phyloP scores from a whole-genome alignment of 169 alveolate genomes.

The Plasmodium relictum region DNA sequence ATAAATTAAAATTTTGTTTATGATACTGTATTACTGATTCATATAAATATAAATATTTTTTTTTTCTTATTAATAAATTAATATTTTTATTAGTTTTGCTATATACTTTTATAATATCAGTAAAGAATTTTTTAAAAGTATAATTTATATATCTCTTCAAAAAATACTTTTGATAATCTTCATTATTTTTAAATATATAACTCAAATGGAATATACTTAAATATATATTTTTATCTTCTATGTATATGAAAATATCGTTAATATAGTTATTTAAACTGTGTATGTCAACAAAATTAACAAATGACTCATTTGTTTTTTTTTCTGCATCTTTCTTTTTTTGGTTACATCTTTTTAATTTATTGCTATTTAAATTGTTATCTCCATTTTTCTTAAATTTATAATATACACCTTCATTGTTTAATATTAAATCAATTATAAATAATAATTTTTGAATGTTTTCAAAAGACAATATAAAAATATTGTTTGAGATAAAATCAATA shows the following conservation, averaged over 20 bases:
- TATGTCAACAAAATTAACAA: conserved; percentile 3
- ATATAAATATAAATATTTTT: conserved; percentile 32
- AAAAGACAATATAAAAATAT: conserved; percentile 25
- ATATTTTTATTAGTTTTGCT: background rate
- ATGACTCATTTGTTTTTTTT: background rate
- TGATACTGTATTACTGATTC: conserved; percentile 26
- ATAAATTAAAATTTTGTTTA: conserved; percentile 27
- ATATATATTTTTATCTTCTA: conserved; percentile 62
- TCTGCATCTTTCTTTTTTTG: conserved; percentile 6
- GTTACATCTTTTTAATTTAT: background rate
- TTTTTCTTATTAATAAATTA: conserved; percentile 36
- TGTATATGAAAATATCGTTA: conserved; percentile 55
- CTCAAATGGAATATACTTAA: conserved; percentile 45
- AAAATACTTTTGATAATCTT: conserved; percentile 9
- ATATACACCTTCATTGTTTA: conserved; percentile 61
- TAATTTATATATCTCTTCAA: conserved; percentile 35
- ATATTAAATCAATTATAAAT: conserved; percentile 44
- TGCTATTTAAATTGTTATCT: background rate
- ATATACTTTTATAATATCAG: conserved; percentile 5
- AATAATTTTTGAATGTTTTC: conserved; percentile 41
- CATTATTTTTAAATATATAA: conserved; percentile 47
- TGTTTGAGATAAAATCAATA: conserved; percentile 32
- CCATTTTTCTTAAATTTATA: conserved; percentile 42
- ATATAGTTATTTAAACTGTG: conserved; percentile 36
- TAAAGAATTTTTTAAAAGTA: conserved; percentile 18